phyloP scores from a whole-genome alignment of 2,329 filamentous ascomycete species.

The Lecanicillium sp. region DNA sequence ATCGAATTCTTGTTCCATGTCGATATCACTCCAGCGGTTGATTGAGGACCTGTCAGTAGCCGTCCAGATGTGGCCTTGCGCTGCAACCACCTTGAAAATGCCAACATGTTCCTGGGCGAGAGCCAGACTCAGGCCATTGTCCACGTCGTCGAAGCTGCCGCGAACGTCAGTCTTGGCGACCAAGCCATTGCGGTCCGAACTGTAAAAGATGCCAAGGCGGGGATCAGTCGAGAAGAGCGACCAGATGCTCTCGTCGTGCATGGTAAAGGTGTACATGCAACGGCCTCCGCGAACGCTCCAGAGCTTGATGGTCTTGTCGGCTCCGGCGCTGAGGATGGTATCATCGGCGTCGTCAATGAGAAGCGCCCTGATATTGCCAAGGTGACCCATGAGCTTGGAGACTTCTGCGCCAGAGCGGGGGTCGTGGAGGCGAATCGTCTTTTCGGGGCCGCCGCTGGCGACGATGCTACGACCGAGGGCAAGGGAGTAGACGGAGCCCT shows the following conservation, averaged over 20 bases:
- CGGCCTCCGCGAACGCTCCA: constrained; percentile 94
- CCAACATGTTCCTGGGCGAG: constrained; percentile 87
- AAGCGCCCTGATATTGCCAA: constrained; percentile 88
- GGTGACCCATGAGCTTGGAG: constrained; percentile 95
- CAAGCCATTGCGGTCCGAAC: constrained; percentile 82
- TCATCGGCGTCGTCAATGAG: constrained; percentile 84
- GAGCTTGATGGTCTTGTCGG: constrained; percentile 94
- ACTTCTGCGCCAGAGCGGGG: constrained; percentile 80
- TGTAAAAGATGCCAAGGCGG: constrained; percentile 85
- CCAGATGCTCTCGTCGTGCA: constrained; percentile 99
- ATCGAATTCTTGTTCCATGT: constrained; percentile 67
- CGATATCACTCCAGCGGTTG: constrained; percentile 83
- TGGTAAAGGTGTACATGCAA: constrained; percentile 96
- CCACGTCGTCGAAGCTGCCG: constrained; percentile 58
- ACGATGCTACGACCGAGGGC: constrained; percentile 74
- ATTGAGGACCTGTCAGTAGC: constrained; percentile 87
- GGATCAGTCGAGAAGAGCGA: constrained; percentile 87
- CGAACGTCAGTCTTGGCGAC: constrained; percentile 96
- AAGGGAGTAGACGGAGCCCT: constrained; percentile 92
- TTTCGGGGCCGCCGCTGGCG: constrained; percentile 90
- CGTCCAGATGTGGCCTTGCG: constrained; percentile 79
- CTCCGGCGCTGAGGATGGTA: constrained; percentile 87
- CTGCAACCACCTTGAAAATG: constrained; percentile 61
- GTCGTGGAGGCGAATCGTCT: constrained; percentile 89
- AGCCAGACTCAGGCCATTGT: constrained; percentile 86